A percentile compares a stretch with the other conserved stretches of the same genome.
Conservation (phyloP, 2,329 filamentous ascomycete species). For the Elsinoe arachidis region DNA sequence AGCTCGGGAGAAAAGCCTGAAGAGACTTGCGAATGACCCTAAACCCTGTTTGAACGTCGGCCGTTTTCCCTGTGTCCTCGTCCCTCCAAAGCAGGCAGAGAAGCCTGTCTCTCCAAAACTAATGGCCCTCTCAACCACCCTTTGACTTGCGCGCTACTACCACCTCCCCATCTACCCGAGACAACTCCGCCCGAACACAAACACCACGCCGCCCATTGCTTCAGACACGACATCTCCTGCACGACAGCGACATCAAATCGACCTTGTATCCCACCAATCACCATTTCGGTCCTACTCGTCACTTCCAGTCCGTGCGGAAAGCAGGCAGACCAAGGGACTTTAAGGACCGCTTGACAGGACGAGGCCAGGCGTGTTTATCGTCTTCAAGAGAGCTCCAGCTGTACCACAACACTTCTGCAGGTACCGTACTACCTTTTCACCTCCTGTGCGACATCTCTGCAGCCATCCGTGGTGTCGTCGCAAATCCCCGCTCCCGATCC, state of each 20-base stretch:
- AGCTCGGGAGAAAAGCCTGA: not conserved
- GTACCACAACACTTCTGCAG: not conserved
- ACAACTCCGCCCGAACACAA: conserved; percentile 5
- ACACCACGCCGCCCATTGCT: conserved; percentile 2
- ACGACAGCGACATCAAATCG: not conserved
- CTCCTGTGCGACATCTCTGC: conserved; percentile 6
- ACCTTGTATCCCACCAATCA: not conserved
- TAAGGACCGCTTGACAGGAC: not conserved
- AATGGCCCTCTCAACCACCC: conserved; percentile 2
- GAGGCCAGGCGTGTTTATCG: not conserved
- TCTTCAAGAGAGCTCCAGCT: not conserved
- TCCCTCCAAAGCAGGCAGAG: not conserved
- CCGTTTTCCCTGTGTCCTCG: not conserved
- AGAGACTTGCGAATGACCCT: not conserved
- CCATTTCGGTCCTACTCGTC: not conserved
- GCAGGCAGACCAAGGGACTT: not conserved
- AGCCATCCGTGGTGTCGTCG: not conserved
- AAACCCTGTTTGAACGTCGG: conserved; percentile 7
- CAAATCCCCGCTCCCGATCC: not conserved
- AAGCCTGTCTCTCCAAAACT: not conserved
- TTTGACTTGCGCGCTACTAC: not conserved
- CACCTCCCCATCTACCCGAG: conserved; percentile 6
- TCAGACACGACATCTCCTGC: not conserved
- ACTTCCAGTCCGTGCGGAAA: conserved; percentile 3
- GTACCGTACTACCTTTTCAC: not conserved